phyloP scores from a whole-genome alignment of 768 basidiomycete genomes.

The Serendipita sp. region DNA sequence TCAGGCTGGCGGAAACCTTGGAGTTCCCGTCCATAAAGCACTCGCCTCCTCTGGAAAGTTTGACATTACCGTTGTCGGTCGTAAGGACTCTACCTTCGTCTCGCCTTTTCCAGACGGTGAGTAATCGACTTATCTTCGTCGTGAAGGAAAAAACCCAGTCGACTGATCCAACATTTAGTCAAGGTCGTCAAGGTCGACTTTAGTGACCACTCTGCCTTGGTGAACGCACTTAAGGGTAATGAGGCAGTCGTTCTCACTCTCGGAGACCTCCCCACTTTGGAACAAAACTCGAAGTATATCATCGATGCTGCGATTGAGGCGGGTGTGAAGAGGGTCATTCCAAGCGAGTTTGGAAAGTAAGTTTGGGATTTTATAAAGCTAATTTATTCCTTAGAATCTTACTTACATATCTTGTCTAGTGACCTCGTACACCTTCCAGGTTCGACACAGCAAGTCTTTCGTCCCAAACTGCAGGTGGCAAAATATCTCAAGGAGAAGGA shows the following conservation, averaged over 20 bases:
- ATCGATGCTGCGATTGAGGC: constrained; percentile 8
- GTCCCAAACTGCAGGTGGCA: not conserved
- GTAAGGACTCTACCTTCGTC: not conserved
- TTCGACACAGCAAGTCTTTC: not conserved
- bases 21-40: not conserved
- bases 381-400: too few relatives aligned
- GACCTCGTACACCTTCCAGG: not conserved
- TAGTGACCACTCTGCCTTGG: not conserved
- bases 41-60: not conserved
- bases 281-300: not conserved
- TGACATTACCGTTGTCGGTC: not conserved
- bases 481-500: constrained; percentile 2
- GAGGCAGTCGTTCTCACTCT: not conserved
- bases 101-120: not conserved
- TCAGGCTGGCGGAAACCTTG: not conserved
- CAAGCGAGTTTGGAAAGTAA: not conserved
- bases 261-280: not conserved
- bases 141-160: too few relatives aligned
- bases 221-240: not conserved
- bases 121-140: too few relatives aligned
- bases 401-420: not conserved
- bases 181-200: not conserved
- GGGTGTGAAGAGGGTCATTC: constrained; percentile 3
- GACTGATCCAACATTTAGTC: not conserved
- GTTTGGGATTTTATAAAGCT: not conserved